Percentiles rank a stretch among this genome's conserved stretches.
Conservation (phyloP, 2,329 filamentous ascomycete genomes). For the Zasmidium angulare region DNA sequence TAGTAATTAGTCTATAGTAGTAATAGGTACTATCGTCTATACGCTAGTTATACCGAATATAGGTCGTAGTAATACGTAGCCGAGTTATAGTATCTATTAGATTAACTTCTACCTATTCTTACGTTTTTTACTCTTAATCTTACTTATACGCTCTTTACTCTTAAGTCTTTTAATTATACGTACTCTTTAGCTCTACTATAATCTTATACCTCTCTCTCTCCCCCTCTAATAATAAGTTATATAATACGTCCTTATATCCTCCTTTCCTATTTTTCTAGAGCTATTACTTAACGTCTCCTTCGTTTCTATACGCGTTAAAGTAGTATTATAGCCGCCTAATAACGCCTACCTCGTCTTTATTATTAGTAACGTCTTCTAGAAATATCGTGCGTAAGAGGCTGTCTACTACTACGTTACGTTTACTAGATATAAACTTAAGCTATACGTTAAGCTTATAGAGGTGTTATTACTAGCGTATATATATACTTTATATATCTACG, state of each 20-base stretch:
- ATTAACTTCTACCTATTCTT: not conserved
- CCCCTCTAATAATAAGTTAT: not conserved
- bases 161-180: no score
- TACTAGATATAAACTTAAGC: not conserved
- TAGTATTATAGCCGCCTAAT: not conserved
- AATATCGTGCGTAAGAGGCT: not conserved
- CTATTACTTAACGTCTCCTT: not conserved
- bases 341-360: not conserved
- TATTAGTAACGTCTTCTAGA: not conserved
- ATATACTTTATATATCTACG: not conserved
- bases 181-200: not conserved
- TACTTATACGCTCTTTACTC: no score
- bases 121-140: no score
- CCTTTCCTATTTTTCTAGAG: not conserved
- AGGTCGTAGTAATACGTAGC: not conserved
- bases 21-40: not conserved
- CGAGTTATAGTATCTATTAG: not conserved
- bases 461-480: not conserved
- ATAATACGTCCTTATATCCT: not conserved
- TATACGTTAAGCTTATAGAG: not conserved
- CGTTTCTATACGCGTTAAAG: not conserved
- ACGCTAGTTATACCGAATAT: not conserved
- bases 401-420: not conserved
- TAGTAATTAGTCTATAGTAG: not conserved
- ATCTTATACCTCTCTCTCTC: constrained; percentile 2